Conservation (phyloP, 257 asterid genomes). For the Cynanchum wilfordii region DNA sequence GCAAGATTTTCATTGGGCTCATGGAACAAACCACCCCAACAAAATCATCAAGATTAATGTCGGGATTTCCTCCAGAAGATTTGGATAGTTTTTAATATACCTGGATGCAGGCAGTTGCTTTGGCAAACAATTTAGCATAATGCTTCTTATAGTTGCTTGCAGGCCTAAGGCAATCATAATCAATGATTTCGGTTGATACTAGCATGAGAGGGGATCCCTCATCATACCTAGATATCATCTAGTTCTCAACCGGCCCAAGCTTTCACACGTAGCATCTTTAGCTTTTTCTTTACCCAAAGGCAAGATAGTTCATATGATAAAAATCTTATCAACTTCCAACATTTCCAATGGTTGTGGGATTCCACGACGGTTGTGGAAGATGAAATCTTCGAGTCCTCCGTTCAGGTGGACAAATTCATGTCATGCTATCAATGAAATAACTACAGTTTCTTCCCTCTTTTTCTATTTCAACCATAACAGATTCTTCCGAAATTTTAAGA, state of each 20-base stretch:
- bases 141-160: conserved; percentile 65
- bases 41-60: conserved; percentile 67
- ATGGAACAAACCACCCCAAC: conserved; percentile 79
- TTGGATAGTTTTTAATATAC: conserved; percentile 70
- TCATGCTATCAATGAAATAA: conserved; percentile 65
- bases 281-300: conserved; percentile 67
- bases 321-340: conserved; percentile 73
- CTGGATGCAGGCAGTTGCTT: conserved; percentile 73
- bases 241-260: conserved; percentile 93
- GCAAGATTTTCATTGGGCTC: conserved; percentile 67
- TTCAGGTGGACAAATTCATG: conserved; percentile 60
- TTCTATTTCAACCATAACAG: conserved; percentile 59
- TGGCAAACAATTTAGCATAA: conserved; percentile 70
- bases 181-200: conserved; percentile 75
- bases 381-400: conserved; percentile 66
- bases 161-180: conserved; percentile 85
- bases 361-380: conserved; percentile 63
- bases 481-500: conserved; percentile 31
- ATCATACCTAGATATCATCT: conserved; percentile 96
- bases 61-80: conserved; percentile 57
- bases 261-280: conserved; percentile 63
- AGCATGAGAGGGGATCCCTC: conserved; percentile 82
- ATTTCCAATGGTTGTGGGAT: conserved; percentile 72
- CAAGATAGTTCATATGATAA: conserved; percentile 57
- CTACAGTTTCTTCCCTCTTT: conserved; percentile 64